A percentile compares a stretch with the other conserved stretches of the same genome.
These are phyloP conservation scores for Chamaenerion angustifolium DNA, from an alignment of 345 rosid genomes.

Conservation along the genomic window DNA sequence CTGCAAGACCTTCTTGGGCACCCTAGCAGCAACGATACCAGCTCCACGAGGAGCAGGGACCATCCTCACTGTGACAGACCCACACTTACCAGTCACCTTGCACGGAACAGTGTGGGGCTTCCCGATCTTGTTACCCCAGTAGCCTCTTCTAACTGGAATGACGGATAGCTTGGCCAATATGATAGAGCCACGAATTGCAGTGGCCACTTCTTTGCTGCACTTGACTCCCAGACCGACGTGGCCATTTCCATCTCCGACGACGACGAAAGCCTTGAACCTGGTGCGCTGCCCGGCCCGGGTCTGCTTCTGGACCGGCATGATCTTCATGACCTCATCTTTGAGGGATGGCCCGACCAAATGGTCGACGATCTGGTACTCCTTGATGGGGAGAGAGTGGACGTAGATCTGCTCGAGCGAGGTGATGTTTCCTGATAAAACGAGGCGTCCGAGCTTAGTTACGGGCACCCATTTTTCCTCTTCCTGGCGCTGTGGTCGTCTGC, in stretches of 20 bases:
- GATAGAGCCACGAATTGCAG: slow-evolving; percentile 54
- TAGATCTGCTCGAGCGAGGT: slow-evolving; percentile 53
- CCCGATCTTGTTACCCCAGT: slow-evolving; percentile 76
- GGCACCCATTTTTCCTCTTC: slow-evolving; percentile 86
- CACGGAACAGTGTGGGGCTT: slow-evolving; percentile 61
- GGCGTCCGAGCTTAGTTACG: slow-evolving; percentile 82
- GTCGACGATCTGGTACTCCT: slow-evolving; percentile 82
- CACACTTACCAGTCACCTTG: slow-evolving; percentile 66
- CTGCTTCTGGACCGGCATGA: slow-evolving; percentile 87
- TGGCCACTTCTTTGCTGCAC: slow-evolving; percentile 60
- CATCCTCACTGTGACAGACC: slow-evolving; percentile 60
- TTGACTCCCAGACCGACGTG: slow-evolving; percentile 67
- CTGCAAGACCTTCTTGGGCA: slow-evolving; percentile 78
- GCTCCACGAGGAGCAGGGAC: slow-evolving; percentile 78
- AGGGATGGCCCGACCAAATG: slow-evolving; percentile 50
- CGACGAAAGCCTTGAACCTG: slow-evolving; percentile 62
- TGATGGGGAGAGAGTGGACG: slow-evolving; percentile 74
- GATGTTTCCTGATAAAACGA: slow-evolving; percentile 40
- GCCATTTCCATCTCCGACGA: slow-evolving; percentile 50
- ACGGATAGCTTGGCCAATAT: slow-evolving; percentile 54
- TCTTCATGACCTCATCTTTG: slow-evolving; percentile 95
- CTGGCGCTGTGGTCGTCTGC: slow-evolving; percentile 51
- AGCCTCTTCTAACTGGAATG: slow-evolving; percentile 61
- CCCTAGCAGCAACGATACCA: slow-evolving; percentile 78
- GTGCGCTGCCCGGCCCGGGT: slow-evolving; percentile 70